These are phyloP conservation scores for Phyllosticta capitalensis DNA, from an alignment of 2,329 filamentous ascomycete species.

Conservation along the genomic window DNA sequence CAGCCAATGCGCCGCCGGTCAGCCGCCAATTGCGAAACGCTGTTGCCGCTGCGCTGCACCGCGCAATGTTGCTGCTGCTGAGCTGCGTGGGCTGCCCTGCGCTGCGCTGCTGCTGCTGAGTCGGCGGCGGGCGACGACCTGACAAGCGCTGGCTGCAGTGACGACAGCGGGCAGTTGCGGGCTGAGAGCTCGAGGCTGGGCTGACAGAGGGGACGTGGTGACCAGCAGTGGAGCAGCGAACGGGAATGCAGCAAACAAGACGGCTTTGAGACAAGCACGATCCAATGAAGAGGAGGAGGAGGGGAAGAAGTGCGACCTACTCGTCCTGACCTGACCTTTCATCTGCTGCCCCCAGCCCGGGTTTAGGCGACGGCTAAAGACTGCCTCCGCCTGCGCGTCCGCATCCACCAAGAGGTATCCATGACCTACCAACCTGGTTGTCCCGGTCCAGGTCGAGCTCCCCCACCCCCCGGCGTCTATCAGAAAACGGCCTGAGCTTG, in stretches of 20 bases:
- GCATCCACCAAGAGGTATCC: neutral
- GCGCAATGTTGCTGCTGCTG: neutral
- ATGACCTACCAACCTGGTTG: too few species aligned
- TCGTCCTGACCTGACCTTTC: neutral
- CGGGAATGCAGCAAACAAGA: neutral
- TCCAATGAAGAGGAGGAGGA: neutral
- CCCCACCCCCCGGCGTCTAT: neutral
- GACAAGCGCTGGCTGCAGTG: neutral
- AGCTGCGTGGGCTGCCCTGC: neutral
- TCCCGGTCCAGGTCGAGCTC: neutral
- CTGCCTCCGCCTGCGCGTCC: neutral
- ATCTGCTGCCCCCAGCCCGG: neutral
- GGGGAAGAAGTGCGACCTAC: neutral
- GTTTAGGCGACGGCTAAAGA: neutral
- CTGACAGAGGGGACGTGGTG: neutral
- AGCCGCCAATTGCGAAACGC: neutral
- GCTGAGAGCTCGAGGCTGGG: slow-evolving; percentile 8
- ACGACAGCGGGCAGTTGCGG: slow-evolving; percentile 7
- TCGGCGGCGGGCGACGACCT: neutral
- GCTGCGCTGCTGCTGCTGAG: neutral
- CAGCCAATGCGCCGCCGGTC: neutral
- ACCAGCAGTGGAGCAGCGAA: neutral
- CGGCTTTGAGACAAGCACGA: neutral
- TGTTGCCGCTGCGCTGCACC: neutral
- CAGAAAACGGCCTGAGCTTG: neutral